Percentiles rank a stretch among this genome's conserved stretches.
Conservation (phyloP, 306 rosid species). For the Prunus armeniaca region DNA sequence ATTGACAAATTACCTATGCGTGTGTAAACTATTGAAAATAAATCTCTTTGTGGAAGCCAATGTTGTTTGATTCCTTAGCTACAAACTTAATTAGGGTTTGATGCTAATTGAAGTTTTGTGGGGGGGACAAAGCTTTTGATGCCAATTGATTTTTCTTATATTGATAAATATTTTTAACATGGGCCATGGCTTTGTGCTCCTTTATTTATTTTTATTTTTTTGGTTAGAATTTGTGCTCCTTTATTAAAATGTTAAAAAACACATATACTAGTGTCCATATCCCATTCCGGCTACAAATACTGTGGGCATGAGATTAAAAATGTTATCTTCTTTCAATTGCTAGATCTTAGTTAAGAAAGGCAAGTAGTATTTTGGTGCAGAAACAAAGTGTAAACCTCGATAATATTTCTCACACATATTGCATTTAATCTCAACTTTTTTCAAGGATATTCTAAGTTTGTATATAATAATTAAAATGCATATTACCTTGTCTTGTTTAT, state of each 20-base stretch:
- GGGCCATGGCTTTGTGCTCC: not conserved
- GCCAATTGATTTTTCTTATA: not conserved
- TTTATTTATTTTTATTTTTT: not conserved
- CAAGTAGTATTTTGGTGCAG: too few relatives aligned
- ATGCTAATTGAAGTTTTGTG: too few relatives aligned
- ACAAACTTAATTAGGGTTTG: too few relatives aligned
- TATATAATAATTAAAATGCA: too few relatives aligned
- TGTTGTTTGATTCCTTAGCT: too few relatives aligned
- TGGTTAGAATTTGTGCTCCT: not conserved
- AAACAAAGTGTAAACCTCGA: not conserved
- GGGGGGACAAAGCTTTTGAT: not conserved
- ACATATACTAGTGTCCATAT: not conserved
- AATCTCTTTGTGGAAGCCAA: too few relatives aligned
- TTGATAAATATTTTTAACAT: not conserved
- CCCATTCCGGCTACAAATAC: too few relatives aligned
- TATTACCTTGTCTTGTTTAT: too few relatives aligned
- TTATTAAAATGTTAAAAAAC: not conserved
- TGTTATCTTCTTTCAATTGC: not conserved
- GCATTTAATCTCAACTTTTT: too few relatives aligned
- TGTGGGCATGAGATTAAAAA: not conserved
- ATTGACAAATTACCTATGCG: not conserved
- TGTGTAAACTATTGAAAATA: too few relatives aligned
- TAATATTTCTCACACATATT: too few relatives aligned
- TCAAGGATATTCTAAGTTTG: too few relatives aligned
- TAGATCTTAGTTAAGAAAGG: not conserved